Base-by-base conservation (phyloP, 2,329 filamentous ascomycete species). In the Phyllachora maydis region DNA sequence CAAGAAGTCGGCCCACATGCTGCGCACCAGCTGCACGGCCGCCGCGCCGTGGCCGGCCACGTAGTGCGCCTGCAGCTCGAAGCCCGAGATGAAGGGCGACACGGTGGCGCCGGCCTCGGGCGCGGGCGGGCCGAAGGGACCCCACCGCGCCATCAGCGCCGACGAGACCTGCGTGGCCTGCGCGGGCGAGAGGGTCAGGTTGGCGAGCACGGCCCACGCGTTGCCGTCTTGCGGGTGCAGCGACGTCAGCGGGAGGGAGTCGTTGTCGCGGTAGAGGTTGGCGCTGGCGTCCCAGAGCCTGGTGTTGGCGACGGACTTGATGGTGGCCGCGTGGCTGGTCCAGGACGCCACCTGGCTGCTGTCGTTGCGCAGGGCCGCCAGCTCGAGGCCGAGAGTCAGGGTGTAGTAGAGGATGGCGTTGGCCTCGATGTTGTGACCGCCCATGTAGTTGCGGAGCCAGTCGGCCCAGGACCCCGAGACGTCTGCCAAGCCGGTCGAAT, bases 1-100 rank as follows among this genome's bases (percentile, higher is more conserved):
- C 58, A 65, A 64, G 32, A 59, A 65, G 24, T 29, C 21, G 0
- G 52, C 57, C 57, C 59, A 65, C 35, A 56, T 48, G 3, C 52
- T 30, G 5, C 50, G 36, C 30, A 58, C 54, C 4, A 59, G 36
- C 3, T 41, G 50, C 2, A 59, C 37, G 0, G 48, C 52, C 1
- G 40, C 39, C 14, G 42, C 37, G 0, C 47, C 35, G 16, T 54
- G 45, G 5, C 36, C 38, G 0, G 52, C 53, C 6, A 47, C 31
- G 25, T 49, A 46, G 25, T 59, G 54, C 0, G 47, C 44, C 26
- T 54, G 47, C 1, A 59, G 31, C 27, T 59, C 54, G 20, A 57
- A 55, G 8, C 48, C 47, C 1, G 46, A 47, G 19, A 54, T 52
- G 35, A 59, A 58, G 4, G 54, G 54, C 0, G 50, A 56, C 9